These are phyloP conservation scores for Biscutella laevigata DNA, from an alignment of 441 rosid species.

Conservation along the genomic window DNA sequence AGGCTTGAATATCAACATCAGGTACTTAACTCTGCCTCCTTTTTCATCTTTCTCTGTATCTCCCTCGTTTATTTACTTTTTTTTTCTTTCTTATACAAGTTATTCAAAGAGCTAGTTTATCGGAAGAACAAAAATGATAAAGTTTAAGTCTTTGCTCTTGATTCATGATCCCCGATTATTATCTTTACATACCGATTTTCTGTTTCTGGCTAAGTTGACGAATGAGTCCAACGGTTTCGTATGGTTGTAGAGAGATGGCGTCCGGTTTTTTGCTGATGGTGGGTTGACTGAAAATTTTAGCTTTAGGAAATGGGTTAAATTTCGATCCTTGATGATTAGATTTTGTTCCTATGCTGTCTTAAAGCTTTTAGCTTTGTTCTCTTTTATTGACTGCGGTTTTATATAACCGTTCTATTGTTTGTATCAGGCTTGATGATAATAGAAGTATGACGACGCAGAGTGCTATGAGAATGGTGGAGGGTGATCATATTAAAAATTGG, in stretches of 20 bases:
- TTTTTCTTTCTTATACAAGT: slow-evolving; percentile 17
- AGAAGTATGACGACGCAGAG: slow-evolving; percentile 72
- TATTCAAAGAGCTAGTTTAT: slow-evolving; percentile 15
- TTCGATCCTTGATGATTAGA: slow-evolving; percentile 9
- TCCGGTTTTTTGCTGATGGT: slow-evolving; percentile 8
- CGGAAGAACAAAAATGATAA: neutral
- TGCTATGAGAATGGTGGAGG: slow-evolving; percentile 67
- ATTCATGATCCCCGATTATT: slow-evolving; percentile 15
- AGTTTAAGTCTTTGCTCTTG: slow-evolving; percentile 19
- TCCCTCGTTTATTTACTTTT: neutral
- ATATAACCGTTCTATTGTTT: neutral
- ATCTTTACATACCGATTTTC: neutral
- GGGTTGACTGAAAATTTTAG: slow-evolving; percentile 25
- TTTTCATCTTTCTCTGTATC: neutral
- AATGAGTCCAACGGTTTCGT: slow-evolving; percentile 8
- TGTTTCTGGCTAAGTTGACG: slow-evolving; percentile 1
- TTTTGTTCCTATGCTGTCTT: slow-evolving; percentile 5
- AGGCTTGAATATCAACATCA: slow-evolving; percentile 18
- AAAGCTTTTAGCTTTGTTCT: slow-evolving; percentile 15
- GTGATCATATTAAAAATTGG: slow-evolving; percentile 52
- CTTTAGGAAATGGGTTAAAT: slow-evolving; percentile 12
- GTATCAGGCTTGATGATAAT: slow-evolving; percentile 12
- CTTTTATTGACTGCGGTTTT: slow-evolving; percentile 8
- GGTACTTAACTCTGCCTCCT: slow-evolving; percentile 21
- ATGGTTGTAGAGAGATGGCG: neutral